Conservation (phyloP, 176 grass and related monocot genomes). For the Lolium perenne region DNA sequence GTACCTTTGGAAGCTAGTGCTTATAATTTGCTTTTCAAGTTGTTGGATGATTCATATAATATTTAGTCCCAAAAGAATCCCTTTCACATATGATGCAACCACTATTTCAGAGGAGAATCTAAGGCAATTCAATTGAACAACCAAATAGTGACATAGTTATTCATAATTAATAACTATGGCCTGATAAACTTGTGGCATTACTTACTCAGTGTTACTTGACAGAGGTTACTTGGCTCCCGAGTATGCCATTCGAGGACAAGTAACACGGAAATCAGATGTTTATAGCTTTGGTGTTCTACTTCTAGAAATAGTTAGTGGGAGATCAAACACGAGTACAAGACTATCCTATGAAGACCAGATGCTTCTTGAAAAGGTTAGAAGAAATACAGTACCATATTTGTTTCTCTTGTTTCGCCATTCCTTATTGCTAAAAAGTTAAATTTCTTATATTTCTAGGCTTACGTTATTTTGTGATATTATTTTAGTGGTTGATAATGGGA, state of each 20-base stretch:
- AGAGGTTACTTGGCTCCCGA: slow-evolving; percentile 88
- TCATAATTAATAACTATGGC: slow-evolving; percentile 13
- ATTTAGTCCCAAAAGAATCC: slow-evolving; percentile 2
- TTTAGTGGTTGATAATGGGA: slow-evolving; percentile 8
- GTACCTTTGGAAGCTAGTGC: not conserved
- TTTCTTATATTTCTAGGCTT: not conserved
- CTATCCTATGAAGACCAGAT: slow-evolving; percentile 71
- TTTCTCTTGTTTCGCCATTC: not conserved
- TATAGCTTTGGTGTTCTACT: slow-evolving; percentile 85
- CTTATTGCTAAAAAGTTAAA: slow-evolving; percentile 12
- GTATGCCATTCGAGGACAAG: slow-evolving; percentile 87
- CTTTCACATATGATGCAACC: not conserved
- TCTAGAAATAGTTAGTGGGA: slow-evolving; percentile 82
- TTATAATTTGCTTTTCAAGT: slow-evolving; percentile 1
- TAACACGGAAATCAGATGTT: slow-evolving; percentile 84
- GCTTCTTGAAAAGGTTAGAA: slow-evolving; percentile 69
- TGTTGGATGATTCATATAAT: slow-evolving; percentile 8
- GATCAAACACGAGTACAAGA: slow-evolving; percentile 68
- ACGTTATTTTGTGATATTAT: not conserved
- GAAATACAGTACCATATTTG: not conserved
- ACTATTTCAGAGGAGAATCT: slow-evolving; percentile 21
- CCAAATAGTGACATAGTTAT: slow-evolving; percentile 17
- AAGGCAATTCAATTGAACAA: slow-evolving; percentile 1
- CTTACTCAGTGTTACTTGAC: slow-evolving; percentile 49
- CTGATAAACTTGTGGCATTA: slow-evolving; percentile 30